Percentiles rank a stretch among this genome's conserved stretches.
These are phyloP conservation scores for Chloris gayana DNA, from an alignment of 176 grass and related monocot species.

Conservation along the genomic window DNA sequence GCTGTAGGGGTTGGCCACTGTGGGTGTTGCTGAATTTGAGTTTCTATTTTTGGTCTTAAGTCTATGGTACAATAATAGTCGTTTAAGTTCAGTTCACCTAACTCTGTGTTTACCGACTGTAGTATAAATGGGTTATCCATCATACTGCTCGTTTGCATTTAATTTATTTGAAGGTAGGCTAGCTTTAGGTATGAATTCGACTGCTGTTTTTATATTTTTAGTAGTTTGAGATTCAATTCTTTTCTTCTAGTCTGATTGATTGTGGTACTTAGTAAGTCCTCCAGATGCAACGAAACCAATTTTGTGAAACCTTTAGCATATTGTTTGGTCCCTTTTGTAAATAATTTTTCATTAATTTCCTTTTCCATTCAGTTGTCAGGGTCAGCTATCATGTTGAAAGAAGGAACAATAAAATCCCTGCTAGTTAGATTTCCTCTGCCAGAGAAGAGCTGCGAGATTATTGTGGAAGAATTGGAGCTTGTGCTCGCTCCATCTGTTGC, in stretches of 20 bases:
- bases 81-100: background rate
- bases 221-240: background rate
- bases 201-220: conserved; percentile 13
- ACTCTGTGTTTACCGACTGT: background rate
- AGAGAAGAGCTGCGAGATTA: conserved; percentile 70
- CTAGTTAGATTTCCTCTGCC: conserved; percentile 78
- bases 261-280: conserved; percentile 3
- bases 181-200: conserved; percentile 6
- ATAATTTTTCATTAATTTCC: conserved; percentile 5
- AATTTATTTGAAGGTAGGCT: background rate
- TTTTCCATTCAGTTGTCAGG: conserved; percentile 68
- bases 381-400: conserved; percentile 71
- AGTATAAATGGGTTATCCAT: conserved; percentile 3
- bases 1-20: background rate
- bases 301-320: background rate
- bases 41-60: background rate
- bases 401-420: conserved; percentile 94
- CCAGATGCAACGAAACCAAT: background rate
- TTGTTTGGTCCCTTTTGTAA: background rate
- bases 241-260: conserved; percentile 17
- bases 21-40: background rate
- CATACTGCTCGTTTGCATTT: conserved; percentile 9
- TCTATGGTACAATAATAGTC: background rate
- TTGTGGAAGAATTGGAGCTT: conserved; percentile 88
- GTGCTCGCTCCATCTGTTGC: conserved; percentile 64